Evolutionary conservation across 345 rosid genomes (phyloP), one percentile per base, ranked within the genome.

Genomic region (Lepidium africanum): DNA sequence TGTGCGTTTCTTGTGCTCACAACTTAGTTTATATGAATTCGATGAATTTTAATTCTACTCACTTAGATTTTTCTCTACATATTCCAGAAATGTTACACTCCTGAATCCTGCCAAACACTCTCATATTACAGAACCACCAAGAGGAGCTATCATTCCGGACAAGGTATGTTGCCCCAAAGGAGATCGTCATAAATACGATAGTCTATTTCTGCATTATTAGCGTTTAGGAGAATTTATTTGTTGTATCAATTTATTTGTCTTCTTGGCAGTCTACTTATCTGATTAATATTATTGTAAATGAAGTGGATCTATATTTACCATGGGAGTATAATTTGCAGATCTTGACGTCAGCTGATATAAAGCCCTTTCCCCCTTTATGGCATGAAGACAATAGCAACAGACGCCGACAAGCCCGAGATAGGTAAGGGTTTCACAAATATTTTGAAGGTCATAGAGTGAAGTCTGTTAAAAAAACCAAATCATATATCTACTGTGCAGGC

Each of bases 291-390:
- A 49, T 23, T 73, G 61, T 47, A 32, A n/a, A 52, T 67, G 35
- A 37, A 67, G 23, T 52, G 27, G 70, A 38, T 45, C 16, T 5
- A 38, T 54, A 64, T 54, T 67, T 23, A 64, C 21, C 19, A 14
- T 37, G 3, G 6, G 58, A 52, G 7, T 19, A 46, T 36, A 14
- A 56, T 37, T 75, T 84, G 79, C 86, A 95, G 99, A 78, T 86
- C 58, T 42, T 95, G 71, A 86, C 86, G 52, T 71, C 86, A 49
- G 53, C 59, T 54, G 97, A 95, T 77, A 70, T 89, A 70, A 95
- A 91, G 83, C 96, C 96, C 27, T 80, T 83, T 45, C 97, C 97
- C 30, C 67, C 73, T 12, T 71, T 91, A 52, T 95, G 99, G 99
- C 99, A 94, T 72, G 99, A 91, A 76, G 96, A 94, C 65, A 87